Percentiles rank a stretch among this genome's conserved stretches.
phyloP scores from a whole-genome alignment of 129 eudicot genomes.

The Chrysanthemum seticuspe region DNA sequence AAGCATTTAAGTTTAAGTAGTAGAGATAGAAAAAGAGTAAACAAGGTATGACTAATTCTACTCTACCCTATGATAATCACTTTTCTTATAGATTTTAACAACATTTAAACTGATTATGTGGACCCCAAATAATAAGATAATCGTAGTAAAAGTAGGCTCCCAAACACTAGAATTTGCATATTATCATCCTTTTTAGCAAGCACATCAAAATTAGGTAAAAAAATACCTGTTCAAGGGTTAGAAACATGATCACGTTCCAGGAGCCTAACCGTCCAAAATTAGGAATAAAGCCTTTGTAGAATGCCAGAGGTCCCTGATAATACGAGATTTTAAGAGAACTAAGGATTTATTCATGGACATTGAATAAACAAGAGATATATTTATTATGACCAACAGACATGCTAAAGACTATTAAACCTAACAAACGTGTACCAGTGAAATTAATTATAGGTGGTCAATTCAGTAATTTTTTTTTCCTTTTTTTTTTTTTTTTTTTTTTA shows the following conservation, averaged over 20 bases:
- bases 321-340: neutral
- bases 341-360: neutral
- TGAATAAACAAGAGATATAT: neutral
- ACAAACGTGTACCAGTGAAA: neutral
- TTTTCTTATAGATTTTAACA: neutral
- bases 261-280: conserved; percentile 93
- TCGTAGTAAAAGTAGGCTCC: too few relatives aligned
- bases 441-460: neutral
- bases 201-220: neutral
- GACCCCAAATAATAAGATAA: too few relatives aligned
- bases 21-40: neutral
- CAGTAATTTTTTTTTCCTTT: too few relatives aligned
- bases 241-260: conserved; percentile 95
- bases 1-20: too few relatives aligned
- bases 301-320: conserved; percentile 88
- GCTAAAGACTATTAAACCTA: neutral
- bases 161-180: too few relatives aligned
- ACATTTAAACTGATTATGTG: neutral
- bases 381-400: neutral
- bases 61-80: neutral
- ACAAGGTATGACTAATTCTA: too few relatives aligned
- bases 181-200: too few relatives aligned
- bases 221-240: conserved; percentile 83
- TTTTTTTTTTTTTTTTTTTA: too few relatives aligned
- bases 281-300: conserved; percentile 92